Conservation (phyloP, 345 rosid genomes). For the Lumnitzera littorea region DNA sequence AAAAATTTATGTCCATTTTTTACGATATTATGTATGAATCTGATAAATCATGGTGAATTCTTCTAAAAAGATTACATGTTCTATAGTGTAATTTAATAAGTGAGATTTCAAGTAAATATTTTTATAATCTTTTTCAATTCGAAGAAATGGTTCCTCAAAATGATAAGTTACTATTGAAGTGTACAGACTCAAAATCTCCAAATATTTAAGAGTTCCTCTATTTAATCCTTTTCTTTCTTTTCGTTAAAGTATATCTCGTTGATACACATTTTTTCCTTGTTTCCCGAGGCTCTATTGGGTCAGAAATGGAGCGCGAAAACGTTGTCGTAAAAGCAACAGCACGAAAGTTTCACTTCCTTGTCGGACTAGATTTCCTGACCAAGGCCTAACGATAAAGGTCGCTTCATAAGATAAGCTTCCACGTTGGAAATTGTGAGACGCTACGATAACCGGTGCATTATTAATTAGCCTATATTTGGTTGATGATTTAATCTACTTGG, state of each 20-base stretch:
- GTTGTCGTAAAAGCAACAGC: no score
- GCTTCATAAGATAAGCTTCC: no score
- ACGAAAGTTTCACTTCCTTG: no score
- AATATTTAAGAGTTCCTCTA: constrained; percentile 2
- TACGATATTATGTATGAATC: no score
- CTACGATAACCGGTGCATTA: no score
- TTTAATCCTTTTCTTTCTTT: constrained; percentile 5
- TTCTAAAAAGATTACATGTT: background rate
- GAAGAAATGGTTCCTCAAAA: background rate
- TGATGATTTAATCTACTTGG: no score
- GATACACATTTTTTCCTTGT: background rate
- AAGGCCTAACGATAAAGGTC: no score
- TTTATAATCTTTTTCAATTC: background rate
- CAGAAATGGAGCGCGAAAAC: background rate
- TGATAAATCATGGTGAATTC: background rate
- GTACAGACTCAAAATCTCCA: background rate
- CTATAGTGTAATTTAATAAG: background rate
- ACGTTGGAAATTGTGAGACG: no score
- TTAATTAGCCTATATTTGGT: no score
- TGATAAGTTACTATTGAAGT: constrained; percentile 5
- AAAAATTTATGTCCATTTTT: no score
- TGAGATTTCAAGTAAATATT: background rate
- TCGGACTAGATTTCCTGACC: no score
- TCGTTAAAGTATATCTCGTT: background rate
- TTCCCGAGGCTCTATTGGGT: background rate